A percentile compares a stretch with the other conserved stretches of the same genome.
Conservation (phyloP, 106 monocot species). For the Platanthera zijinensis region DNA sequence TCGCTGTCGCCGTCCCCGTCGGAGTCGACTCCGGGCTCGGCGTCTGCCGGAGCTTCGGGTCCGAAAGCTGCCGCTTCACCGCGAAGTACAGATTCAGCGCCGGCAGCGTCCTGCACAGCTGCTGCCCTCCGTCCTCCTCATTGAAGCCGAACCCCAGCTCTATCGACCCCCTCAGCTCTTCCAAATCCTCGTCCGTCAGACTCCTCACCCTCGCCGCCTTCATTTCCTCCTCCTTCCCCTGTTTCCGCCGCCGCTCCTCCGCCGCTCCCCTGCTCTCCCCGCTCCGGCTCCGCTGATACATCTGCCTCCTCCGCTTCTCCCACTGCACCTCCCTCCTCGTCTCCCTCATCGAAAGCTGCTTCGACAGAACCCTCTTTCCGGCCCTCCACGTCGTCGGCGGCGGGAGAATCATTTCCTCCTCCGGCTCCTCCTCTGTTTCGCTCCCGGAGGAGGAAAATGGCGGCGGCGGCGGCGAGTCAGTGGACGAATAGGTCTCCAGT, state of each 20-base stretch:
- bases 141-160: constrained; percentile 77
- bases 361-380: constrained; percentile 27
- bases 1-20: not conserved
- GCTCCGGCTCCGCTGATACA: constrained; percentile 9
- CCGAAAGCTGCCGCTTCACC: constrained; percentile 67
- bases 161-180: constrained; percentile 68
- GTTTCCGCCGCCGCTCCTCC: not conserved
- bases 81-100: constrained; percentile 82
- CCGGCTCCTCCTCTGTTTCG: constrained; percentile 2
- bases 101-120: constrained; percentile 56
- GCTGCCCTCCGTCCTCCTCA: constrained; percentile 54
- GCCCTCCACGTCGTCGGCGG: not conserved
- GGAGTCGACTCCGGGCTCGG: constrained; percentile 48
- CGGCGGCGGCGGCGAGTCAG: not conserved
- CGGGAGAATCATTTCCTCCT: not conserved
- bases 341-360: constrained; percentile 76
- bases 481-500: not conserved
- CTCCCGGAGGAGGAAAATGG: constrained; percentile 11
- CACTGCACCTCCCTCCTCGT: constrained; percentile 60
- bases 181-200: constrained; percentile 80
- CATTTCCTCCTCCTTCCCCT: not conserved
- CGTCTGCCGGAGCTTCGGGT: constrained; percentile 22
- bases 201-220: constrained; percentile 16
- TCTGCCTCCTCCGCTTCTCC: constrained; percentile 49
- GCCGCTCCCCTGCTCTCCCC: not conserved